Conservation (phyloP, 768 basidiomycete genomes). For the Aureoboletus auriporus region DNA sequence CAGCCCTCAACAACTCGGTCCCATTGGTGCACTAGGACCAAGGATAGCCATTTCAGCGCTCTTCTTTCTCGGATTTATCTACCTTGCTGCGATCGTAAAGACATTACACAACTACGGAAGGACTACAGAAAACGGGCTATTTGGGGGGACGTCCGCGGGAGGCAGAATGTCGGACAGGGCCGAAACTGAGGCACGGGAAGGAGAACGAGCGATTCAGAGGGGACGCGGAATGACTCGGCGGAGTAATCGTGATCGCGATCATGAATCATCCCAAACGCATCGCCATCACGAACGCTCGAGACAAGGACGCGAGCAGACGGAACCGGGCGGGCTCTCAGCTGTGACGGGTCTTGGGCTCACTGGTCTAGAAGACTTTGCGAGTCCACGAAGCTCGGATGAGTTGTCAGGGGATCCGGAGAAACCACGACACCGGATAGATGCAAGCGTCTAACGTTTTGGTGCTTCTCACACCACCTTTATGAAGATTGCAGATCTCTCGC, state of each 20-base stretch:
- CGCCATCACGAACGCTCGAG: constrained; percentile 7
- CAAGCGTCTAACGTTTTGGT: not conserved
- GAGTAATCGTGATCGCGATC: not conserved
- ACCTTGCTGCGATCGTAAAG: constrained; percentile 56
- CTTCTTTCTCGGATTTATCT: constrained; percentile 55
- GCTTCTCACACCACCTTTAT: not conserved
- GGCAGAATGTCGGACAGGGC: not conserved
- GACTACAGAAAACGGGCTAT: not conserved
- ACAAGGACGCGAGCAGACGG: constrained; percentile 1
- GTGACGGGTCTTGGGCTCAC: constrained; percentile 27
- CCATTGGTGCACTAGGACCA: constrained; percentile 41
- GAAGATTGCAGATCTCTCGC: not conserved
- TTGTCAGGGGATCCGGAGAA: constrained; percentile 7
- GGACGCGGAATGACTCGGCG: not conserved
- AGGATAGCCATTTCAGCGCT: constrained; percentile 53
- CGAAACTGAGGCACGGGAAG: not conserved
- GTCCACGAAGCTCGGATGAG: constrained; percentile 12
- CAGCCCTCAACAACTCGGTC: constrained; percentile 33
- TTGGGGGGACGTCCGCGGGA: not conserved
- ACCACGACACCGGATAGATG: not conserved
- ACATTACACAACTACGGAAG: constrained; percentile 60
- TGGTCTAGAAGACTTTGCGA: constrained; percentile 17
- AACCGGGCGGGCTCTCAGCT: constrained; percentile 19
- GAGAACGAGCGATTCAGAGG: constrained; percentile 4
- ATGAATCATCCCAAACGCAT: not conserved